Evolutionary conservation across 805 yeast genomes (phyloP), one percentile per base, ranked within the genome.

Genomic region (Kluyveromyces wickerhamii): DNA sequence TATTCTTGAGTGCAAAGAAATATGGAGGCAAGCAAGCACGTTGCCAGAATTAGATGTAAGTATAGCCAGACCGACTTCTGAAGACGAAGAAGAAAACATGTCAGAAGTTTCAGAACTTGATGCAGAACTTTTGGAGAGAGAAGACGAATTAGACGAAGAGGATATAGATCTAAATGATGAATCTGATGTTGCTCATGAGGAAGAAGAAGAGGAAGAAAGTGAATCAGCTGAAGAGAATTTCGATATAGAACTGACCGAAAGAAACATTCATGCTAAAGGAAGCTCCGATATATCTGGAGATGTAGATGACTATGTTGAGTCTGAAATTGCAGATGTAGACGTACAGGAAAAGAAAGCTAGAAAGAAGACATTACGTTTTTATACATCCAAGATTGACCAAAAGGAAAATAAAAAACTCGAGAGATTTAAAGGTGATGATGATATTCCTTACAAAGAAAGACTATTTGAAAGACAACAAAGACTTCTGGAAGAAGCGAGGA

Each of bases 311-410:
- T 79, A 64, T 51, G 67, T 74, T n/a, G 95, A 86, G 51, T 66
- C 76, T 19, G 75, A 70, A 21, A 70, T 83, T 28, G 94, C 83
- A 33, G 92, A 77, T 18, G 77, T 86, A 31, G 97, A 92, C 59
- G 69, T 72, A 29, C 94, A 85, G 51, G 97, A 87, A 39, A 89
- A 88, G 64, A 74, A 71, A 39, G 72, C 77, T 14, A 77, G 94
- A 48, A 82, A 79, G 66, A 75, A 74, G 53, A 72, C 94, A 2
- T 72, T 92, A 49, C 78, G 97, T 41, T 92, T 92, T 76, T 92
- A 92, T 69, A 92, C 98, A 1, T 84, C 97, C 39, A 88, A 89
- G 61, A 88, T 92, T 59, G 96, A 87, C 57, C 94, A 88, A 62
- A 79, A 79, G 34, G 77, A 71, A 18, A 67, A 68, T 46, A 80